Conservation (phyloP, 73 alveolate genomes). For the Chromera velia region DNA sequence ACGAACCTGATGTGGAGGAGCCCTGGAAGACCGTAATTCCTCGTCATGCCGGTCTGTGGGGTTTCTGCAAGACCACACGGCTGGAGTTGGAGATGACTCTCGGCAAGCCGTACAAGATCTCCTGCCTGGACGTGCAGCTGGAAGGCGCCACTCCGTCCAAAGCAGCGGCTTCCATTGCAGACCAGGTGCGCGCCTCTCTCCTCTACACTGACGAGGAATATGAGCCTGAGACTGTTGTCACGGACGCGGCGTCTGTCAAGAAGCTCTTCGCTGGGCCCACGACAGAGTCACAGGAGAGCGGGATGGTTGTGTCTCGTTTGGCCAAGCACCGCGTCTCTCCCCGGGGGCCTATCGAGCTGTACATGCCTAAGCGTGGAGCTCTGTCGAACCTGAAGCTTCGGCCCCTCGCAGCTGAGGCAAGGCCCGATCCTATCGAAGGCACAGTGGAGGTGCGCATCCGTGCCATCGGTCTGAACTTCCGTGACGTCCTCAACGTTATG, state of each 20-base stretch:
- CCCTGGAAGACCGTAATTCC: slow-evolving; percentile 8
- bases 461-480: slow-evolving; percentile 43
- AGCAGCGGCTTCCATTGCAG: too few relatives aligned
- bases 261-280: too few relatives aligned
- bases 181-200: too few relatives aligned
- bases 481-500: slow-evolving; percentile 38
- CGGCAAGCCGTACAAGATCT: too few relatives aligned
- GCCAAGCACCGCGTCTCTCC: too few relatives aligned
- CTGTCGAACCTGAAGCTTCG: neutral
- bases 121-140: too few relatives aligned
- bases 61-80: slow-evolving; percentile 24
- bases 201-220: too few relatives aligned
- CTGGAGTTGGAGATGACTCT: slow-evolving; percentile 12
- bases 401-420: neutral
- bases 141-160: too few relatives aligned
- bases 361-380: neutral
- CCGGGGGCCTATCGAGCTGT: neutral
- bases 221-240: too few relatives aligned
- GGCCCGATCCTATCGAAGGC: slow-evolving; percentile 8
- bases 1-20: neutral
- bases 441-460: slow-evolving; percentile 22
- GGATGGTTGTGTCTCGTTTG: too few relatives aligned
- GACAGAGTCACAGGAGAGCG: too few relatives aligned
- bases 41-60: slow-evolving; percentile 32
- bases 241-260: too few relatives aligned